phyloP scores from a whole-genome alignment of 768 basidiomycete species.

The Mycena alexandri region DNA sequence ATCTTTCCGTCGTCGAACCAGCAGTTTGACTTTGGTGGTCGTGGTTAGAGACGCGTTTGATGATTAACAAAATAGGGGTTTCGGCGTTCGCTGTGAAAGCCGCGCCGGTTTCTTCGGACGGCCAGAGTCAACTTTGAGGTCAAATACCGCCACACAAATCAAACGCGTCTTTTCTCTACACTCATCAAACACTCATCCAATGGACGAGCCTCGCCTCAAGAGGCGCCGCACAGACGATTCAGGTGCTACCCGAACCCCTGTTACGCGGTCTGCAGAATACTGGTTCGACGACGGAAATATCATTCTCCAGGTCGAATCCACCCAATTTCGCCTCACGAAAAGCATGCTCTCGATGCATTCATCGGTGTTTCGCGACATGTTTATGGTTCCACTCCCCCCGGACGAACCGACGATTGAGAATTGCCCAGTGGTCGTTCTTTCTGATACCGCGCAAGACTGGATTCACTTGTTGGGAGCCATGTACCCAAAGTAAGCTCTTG shows the following conservation, averaged over 20 bases:
- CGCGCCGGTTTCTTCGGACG: no score
- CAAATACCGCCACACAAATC: slow-evolving; percentile 8
- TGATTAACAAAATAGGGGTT: no score
- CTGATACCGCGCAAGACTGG: slow-evolving; percentile 51
- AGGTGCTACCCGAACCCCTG: neutral
- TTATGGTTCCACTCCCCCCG: slow-evolving; percentile 50
- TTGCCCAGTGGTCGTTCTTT: slow-evolving; percentile 49
- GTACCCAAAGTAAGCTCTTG: slow-evolving; percentile 23
- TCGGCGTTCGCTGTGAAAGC: no score
- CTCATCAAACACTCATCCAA: neutral
- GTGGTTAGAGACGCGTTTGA: no score
- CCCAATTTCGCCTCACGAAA: slow-evolving; percentile 52
- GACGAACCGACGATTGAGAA: slow-evolving; percentile 47
- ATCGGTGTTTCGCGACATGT: slow-evolving; percentile 55
- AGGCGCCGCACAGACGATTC: slow-evolving; percentile 6
- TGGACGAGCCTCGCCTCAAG: slow-evolving; percentile 5
- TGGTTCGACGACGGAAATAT: slow-evolving; percentile 59
- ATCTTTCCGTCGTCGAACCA: no score
- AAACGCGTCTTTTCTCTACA: neutral
- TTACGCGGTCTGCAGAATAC: slow-evolving; percentile 12
- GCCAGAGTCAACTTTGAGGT: no score
- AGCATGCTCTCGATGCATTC: slow-evolving; percentile 51
- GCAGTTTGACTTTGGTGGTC: no score
- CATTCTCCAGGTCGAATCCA: slow-evolving; percentile 51
- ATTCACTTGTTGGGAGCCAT: slow-evolving; percentile 51